A percentile compares a stretch with the other conserved stretches of the same genome.
These are phyloP conservation scores for Entamoeba invadens DNA, from an alignment of 208 protist species.

Conservation along the genomic window DNA sequence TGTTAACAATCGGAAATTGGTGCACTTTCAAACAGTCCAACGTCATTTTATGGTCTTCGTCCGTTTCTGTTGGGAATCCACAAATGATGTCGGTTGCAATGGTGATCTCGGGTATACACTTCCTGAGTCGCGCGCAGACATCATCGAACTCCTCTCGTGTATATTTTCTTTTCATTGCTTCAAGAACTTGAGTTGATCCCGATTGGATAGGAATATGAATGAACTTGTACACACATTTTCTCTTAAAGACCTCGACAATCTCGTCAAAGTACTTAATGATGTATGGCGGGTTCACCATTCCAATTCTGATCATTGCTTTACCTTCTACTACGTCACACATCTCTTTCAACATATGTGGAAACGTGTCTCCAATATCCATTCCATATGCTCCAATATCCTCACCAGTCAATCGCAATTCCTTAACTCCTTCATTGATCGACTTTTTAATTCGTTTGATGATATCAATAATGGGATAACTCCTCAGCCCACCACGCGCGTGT, in stretches of 20 bases:
- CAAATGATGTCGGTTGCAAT: slow-evolving; percentile 21
- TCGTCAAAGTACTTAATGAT: not conserved
- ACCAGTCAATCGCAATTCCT: slow-evolving; percentile 20
- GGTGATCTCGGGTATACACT: not conserved
- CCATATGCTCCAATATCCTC: slow-evolving; percentile 26
- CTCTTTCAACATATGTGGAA: not conserved
- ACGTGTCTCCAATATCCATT: not conserved
- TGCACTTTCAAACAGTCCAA: not conserved
- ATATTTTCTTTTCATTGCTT: slow-evolving; percentile 10
- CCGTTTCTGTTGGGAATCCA: slow-evolving; percentile 18
- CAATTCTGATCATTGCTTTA: not conserved
- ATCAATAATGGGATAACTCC: not conserved
- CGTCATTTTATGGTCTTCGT: slow-evolving; percentile 18
- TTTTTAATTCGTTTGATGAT: not conserved
- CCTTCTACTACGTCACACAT: not conserved
- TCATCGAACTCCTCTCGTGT: not conserved
- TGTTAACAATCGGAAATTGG: not conserved
- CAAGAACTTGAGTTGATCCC: slow-evolving; percentile 9
- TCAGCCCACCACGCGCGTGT: not conserved
- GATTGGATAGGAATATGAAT: slow-evolving; percentile 22
- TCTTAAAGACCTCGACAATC: not conserved
- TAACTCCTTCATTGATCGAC: not conserved
- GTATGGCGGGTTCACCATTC: slow-evolving; percentile 13
- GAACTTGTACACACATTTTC: slow-evolving; percentile 1
- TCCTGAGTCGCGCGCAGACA: not conserved